Evolutionary conservation across 805 yeast species (phyloP).

Genomic region (Nadsonia fulvescens): DNA sequence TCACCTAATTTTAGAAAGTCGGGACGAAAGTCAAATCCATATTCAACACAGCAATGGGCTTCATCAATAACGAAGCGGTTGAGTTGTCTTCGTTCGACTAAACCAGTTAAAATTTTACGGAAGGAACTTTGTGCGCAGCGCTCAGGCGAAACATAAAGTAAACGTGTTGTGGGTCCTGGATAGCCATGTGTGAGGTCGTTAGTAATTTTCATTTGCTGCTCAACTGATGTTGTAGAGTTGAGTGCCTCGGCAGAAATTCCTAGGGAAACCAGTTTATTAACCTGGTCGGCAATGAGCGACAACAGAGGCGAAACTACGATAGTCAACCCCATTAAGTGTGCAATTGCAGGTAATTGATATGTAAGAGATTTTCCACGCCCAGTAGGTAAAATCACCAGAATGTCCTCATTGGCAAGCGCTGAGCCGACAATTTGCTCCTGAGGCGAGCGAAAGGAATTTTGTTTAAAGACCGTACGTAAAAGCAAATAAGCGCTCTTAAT

Average conservation of each 20-base stretch:
- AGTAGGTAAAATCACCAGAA: constrained; percentile 90
- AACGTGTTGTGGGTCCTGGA: constrained; percentile 59
- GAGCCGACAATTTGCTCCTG: constrained; percentile 13
- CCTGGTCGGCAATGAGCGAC: constrained; percentile 93
- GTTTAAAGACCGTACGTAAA: constrained; percentile 9
- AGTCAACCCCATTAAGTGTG: constrained; percentile 46
- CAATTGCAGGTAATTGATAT: constrained; percentile 83
- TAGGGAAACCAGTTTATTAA: constrained; percentile 48
- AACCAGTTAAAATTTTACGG: constrained; percentile 37
- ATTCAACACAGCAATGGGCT: constrained; percentile 92
- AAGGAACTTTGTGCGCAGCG: constrained; percentile 42
- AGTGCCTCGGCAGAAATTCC: constrained; percentile 74
- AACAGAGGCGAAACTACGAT: constrained; percentile 84
- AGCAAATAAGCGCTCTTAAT: no score
- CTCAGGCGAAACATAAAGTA: constrained; percentile 83
- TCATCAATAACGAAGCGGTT: constrained; percentile 88
- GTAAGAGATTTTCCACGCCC: constrained; percentile 96
- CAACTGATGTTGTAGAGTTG: constrained; percentile 50
- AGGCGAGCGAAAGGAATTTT: constrained; percentile 11
- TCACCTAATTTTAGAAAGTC: constrained; percentile 67
- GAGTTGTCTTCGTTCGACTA: constrained; percentile 38
- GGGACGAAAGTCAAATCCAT: constrained; percentile 97
- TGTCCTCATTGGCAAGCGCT: constrained; percentile 43
- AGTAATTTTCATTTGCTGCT: constrained; percentile 45
- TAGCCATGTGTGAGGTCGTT: constrained; percentile 46